Conservation (phyloP, 768 basidiomycete species). For the Agrocybe chaxingu region DNA sequence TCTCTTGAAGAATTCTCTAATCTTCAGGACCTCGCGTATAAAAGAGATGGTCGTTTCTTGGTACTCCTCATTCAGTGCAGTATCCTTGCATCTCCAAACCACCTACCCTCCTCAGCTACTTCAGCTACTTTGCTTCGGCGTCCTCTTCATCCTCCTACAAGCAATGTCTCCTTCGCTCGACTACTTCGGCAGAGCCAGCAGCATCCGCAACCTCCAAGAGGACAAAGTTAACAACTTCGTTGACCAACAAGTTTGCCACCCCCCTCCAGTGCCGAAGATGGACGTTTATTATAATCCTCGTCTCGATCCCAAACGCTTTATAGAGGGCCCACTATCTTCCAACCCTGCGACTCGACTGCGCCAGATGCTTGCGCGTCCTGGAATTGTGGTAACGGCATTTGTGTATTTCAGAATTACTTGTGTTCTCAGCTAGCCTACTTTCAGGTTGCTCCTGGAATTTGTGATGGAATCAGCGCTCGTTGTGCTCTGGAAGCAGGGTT, state of each 20-base stretch:
- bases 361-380: slow-evolving; percentile 66
- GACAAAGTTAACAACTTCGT: slow-evolving; percentile 1
- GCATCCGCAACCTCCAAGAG: not conserved
- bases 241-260: not conserved
- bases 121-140: not conserved
- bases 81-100: too few relatives aligned
- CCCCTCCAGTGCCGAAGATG: not conserved
- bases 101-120: not conserved
- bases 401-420: not conserved
- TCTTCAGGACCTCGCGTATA: too few relatives aligned
- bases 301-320: slow-evolving; percentile 64
- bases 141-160: not conserved
- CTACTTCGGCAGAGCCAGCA: not conserved
- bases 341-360: slow-evolving; percentile 73
- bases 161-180: slow-evolving; percentile 1
- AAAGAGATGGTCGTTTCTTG: too few relatives aligned
- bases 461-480: slow-evolving; percentile 77
- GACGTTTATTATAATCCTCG: slow-evolving; percentile 60
- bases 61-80: too few relatives aligned
- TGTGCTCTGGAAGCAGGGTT: slow-evolving; percentile 81
- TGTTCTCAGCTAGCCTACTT: not conserved
- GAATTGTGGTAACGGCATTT: slow-evolving; percentile 59
- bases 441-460: slow-evolving; percentile 75
- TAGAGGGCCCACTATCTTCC: slow-evolving; percentile 64
- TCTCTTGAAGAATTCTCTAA: too few relatives aligned